A percentile compares a stretch with the other conserved stretches of the same genome.
phyloP scores from a whole-genome alignment of 768 basidiomycete species.

The Cystofilobasidium capitatum region DNA sequence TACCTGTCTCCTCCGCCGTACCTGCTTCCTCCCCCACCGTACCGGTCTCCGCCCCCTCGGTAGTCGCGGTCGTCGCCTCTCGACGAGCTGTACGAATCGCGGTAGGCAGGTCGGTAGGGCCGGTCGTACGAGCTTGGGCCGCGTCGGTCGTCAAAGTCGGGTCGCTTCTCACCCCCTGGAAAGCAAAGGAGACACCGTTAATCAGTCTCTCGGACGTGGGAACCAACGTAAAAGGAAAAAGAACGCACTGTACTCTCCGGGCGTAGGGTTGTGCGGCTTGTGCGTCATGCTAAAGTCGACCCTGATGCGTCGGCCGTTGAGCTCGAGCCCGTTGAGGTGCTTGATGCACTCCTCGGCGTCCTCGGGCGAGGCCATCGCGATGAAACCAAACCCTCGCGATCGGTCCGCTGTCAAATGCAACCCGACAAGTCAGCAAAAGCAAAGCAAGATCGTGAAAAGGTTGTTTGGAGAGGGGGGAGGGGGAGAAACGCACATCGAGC shows the following conservation, averaged over 20 bases:
- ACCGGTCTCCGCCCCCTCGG: conserved; percentile 25
- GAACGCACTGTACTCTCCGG: conserved; percentile 95
- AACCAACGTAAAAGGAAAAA: conserved; percentile 44
- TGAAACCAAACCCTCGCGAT: conserved; percentile 96
- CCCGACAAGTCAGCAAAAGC: not conserved
- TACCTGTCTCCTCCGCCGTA: conserved; percentile 39
- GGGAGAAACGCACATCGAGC: conserved; percentile 60
- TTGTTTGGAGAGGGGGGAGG: not conserved
- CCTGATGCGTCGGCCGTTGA: conserved; percentile 90
- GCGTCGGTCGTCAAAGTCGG: not conserved
- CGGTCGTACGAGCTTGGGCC: conserved; percentile 16
- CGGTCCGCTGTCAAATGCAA: conserved; percentile 54
- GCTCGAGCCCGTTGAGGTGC: conserved; percentile 81
- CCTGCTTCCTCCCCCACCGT: conserved; percentile 19
- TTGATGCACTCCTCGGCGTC: conserved; percentile 81
- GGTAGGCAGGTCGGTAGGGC: not conserved
- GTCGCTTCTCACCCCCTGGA: conserved; percentile 11
- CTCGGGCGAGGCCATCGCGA: conserved; percentile 80
- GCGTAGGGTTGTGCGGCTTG: conserved; percentile 87
- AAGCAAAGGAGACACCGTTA: conserved; percentile 25
- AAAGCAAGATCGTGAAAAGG: not conserved
- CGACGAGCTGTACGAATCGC: conserved; percentile 8
- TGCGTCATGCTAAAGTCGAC: conserved; percentile 95
- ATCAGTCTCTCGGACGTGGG: conserved; percentile 36
- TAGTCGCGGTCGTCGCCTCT: conserved; percentile 8